Evolutionary conservation across 2,329 filamentous ascomycete species (phyloP).

Genomic region (Colletotrichum gigasporum): DNA sequence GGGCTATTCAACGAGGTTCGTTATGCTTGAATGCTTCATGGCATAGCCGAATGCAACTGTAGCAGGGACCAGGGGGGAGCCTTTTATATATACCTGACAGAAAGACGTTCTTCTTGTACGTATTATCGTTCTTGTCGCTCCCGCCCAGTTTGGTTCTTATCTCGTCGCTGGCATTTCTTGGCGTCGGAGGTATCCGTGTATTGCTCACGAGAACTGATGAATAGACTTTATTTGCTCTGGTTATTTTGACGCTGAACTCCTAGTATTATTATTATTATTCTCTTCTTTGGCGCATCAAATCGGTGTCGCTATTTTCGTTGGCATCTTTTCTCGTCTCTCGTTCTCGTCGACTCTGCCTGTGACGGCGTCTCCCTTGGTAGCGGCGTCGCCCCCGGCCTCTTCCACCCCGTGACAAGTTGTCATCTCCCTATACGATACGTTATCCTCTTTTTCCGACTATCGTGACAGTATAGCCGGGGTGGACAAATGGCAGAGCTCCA

Average conservation of each 20-base stretch:
- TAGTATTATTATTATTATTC: no score
- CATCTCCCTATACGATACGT: no score
- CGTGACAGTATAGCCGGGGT: no score
- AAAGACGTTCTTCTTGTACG: slow-evolving; percentile 1
- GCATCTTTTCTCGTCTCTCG: no score
- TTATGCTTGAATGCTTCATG: slow-evolving; percentile 57
- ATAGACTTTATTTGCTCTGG: neutral
- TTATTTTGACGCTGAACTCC: neutral
- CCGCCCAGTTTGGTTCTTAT: neutral
- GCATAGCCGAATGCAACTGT: neutral
- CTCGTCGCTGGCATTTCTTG: neutral
- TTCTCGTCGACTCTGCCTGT: no score
- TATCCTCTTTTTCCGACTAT: no score
- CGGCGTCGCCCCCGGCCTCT: no score
- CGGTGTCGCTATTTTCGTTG: no score
- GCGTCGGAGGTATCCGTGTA: neutral
- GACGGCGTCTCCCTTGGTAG: no score
- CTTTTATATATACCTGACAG: neutral
- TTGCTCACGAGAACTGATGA: neutral
- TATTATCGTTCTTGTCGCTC: neutral
- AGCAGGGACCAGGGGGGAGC: neutral
- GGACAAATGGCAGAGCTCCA: no score
- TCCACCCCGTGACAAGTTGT: no score
- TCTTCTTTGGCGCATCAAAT: no score
- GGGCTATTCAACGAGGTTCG: slow-evolving; percentile 81